Conservation (phyloP, 176 grass and related monocot genomes). For the Pontederia paniculata region DNA sequence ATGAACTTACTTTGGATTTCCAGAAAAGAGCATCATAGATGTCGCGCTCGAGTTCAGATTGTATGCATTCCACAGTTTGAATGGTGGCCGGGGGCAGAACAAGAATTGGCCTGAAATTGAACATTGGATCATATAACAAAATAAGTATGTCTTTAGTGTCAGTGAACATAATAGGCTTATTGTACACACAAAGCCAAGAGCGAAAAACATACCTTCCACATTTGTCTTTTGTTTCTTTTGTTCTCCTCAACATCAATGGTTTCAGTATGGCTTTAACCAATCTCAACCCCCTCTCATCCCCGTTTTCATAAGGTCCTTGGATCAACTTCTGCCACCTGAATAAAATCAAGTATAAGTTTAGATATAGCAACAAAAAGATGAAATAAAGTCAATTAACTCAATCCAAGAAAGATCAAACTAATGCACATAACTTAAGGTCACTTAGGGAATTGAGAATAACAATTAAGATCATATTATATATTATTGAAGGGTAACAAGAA, state of each 20-base stretch:
- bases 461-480: no score
- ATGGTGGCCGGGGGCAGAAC: slow-evolving; percentile 60
- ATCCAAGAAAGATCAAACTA: background rate
- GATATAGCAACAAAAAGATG: background rate
- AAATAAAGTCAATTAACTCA: slow-evolving; percentile 1
- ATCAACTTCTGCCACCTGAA: slow-evolving; percentile 79
- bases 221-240: slow-evolving; percentile 89
- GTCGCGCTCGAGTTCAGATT: slow-evolving; percentile 61
- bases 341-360: slow-evolving; percentile 7
- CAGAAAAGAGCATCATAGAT: slow-evolving; percentile 79
- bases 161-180: background rate
- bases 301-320: slow-evolving; percentile 77
- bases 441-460: no score
- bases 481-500: no score
- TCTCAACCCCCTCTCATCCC: slow-evolving; percentile 63
- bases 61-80: slow-evolving; percentile 57
- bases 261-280: slow-evolving; percentile 82
- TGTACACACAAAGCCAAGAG: background rate
- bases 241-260: slow-evolving; percentile 81
- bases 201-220: slow-evolving; percentile 46
- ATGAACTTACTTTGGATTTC: slow-evolving; percentile 55
- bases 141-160: background rate
- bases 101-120: slow-evolving; percentile 68
- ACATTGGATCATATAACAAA: background rate
- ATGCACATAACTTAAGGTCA: no score